A percentile compares a stretch with the other conserved stretches of the same genome.
phyloP scores from a whole-genome alignment of 352 stramenopile species.

The Phytophthora citricola region DNA sequence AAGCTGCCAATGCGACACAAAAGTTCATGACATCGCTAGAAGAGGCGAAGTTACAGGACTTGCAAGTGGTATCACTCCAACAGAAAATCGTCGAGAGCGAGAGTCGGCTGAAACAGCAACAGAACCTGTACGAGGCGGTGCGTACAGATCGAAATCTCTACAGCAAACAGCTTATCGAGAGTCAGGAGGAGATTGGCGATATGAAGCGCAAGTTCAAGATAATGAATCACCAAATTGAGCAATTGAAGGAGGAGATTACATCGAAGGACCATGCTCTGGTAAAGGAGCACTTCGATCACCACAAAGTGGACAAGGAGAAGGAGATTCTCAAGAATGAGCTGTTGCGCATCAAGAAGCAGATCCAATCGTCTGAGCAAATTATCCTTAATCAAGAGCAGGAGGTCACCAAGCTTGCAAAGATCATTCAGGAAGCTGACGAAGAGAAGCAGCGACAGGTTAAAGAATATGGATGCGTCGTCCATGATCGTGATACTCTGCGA shows the following conservation, averaged over 20 bases:
- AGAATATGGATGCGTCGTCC: conserved; percentile 84
- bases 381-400: conserved; percentile 89
- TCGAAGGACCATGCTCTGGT: conserved; percentile 91
- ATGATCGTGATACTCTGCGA: conserved; percentile 87
- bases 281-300: conserved; percentile 94
- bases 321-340: conserved; percentile 92
- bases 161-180: conserved; percentile 94
- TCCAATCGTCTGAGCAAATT: conserved; percentile 89
- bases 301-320: conserved; percentile 94
- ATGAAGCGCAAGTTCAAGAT: conserved; percentile 93
- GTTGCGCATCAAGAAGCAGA: conserved; percentile 92
- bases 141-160: conserved; percentile 93
- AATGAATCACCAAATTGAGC: conserved; percentile 93
- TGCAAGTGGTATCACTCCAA: conserved; percentile 75
- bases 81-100: conserved; percentile 83
- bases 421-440: conserved; percentile 92
- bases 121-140: conserved; percentile 94
- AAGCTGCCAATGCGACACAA: conserved; percentile 77
- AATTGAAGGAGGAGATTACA: conserved; percentile 95
- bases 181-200: conserved; percentile 89
- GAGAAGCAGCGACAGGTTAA: conserved; percentile 89
- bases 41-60: conserved; percentile 80
- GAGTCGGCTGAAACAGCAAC: conserved; percentile 92
- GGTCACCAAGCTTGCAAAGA: conserved; percentile 81
- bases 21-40: conserved; percentile 87